Evolutionary conservation across 306 rosid species (phyloP), one percentile per base, ranked within the genome.

Genomic region (Sphenostylis stenocarpa): DNA sequence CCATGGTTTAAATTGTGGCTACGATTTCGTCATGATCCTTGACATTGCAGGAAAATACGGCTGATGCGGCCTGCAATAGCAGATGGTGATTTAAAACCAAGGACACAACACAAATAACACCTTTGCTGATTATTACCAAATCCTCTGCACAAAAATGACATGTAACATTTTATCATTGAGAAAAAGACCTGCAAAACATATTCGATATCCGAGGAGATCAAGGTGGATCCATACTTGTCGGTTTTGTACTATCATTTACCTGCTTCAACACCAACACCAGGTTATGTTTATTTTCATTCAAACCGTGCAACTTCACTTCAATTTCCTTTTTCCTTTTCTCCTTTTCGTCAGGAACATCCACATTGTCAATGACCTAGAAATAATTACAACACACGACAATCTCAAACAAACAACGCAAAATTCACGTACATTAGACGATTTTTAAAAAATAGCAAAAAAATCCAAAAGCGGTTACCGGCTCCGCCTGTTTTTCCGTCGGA

Each of bases 201-300:
- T 26, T 13, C 36, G 2, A 23, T 26, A 12, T 23, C n/a, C 5
- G 17, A 23, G 3, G n/a, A 4, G 26, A 57, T 57, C 20, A 14
- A 1, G 4, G 3, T 6, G 12, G 21, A 60, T 16, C 66, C 19
- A 51, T 7, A 51, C 57, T 3, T 51, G 7, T 20, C 11, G 2
- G 14, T 19, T 51, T 7, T 3, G 20, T 8, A 67, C 28, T 48
- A 72, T 45, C 38, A n/a, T 36, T 76, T 72, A 96, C 99, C 98
- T 96, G 98, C 83, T 96, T 96, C 81, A 96, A 86, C 58, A 85
- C 89, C 51, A 80, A 86, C n/a, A 96, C 99, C 28, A 92, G 85
- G 73, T 80, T 90, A 79, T 96, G 99, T 73, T 92, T 96, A 81
- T 88, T 91, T 6, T 80, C 88, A 79, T 89, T 91, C 92, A 96